Evolutionary conservation across 768 basidiomycete species (phyloP), one percentile per base, ranked within the genome.

Genomic region (Melanogaster broomeanus): DNA sequence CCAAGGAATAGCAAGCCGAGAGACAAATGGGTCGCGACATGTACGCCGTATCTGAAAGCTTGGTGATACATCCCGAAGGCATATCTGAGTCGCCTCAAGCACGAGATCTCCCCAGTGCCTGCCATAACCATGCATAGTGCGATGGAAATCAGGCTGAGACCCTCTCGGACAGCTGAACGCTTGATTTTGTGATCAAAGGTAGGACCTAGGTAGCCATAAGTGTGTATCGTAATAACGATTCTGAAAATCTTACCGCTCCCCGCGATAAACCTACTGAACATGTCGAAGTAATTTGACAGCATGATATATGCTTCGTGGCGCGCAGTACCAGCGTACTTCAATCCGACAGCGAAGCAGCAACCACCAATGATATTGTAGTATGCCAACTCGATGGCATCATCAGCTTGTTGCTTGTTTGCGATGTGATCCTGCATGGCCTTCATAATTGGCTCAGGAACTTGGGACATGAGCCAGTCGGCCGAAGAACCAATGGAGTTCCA

Each of bases 241-340:
- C 44, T 31, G 24, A 19, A 34, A 24, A 10, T 65, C 85, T 59
- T 52, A 91, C 92, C 81, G 56, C 78, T 83, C 10, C 81, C 76
- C 57, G 85, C 85, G 0, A 86, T 83, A 54, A 85, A 72, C 25
- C 85, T 78, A 42, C 83, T 88, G 62, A 93, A 88, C 25, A 83
- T 71, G 61, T 96, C 93, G 58, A 88, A 90, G 69, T 89, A 87
- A 50, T 80, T 77, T 53, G 94, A 85, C 48, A 98, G 78, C 65
- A 91, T 79, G 40, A 80, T 73, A 63, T 97, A 93, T 2, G 95
- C 96, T 57, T 93, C 87, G 52, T 93, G 88, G 18, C 89, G 79
- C 0, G 94, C 95, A 2, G 93, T 96, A 6, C 97, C 96, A 4
- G 96, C 96, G 60, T 85, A 97, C 67, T 96, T 98, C 53, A 99